Percentiles rank a stretch among this genome's conserved stretches.
Evolutionary conservation across 2,329 filamentous ascomycete species (phyloP).

Genomic region (Fusarium multiceps): DNA sequence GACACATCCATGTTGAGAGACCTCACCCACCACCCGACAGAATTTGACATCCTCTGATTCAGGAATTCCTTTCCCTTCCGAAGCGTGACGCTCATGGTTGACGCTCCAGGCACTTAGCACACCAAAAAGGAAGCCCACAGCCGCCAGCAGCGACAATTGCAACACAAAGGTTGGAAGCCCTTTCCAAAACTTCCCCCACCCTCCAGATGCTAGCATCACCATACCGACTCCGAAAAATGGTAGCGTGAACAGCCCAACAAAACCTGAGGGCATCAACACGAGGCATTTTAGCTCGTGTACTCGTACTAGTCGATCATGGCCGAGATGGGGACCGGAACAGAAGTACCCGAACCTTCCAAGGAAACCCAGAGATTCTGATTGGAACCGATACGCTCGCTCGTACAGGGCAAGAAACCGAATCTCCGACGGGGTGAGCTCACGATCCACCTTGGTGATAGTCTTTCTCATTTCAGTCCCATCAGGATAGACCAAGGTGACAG

Average conservation of each 20-base stretch:
- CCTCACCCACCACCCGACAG: too few species aligned
- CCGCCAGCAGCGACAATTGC: too few species aligned
- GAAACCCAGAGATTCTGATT: constrained; percentile 11
- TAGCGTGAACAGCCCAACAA: too few species aligned
- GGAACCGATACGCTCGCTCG: background rate
- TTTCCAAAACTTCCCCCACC: too few species aligned
- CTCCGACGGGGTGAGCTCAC: background rate
- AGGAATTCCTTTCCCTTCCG: background rate
- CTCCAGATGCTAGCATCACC: too few species aligned
- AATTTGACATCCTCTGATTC: too few species aligned
- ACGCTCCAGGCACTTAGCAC: accelerated
- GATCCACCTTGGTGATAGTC: background rate
- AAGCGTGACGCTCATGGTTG: background rate
- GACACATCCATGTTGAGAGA: background rate
- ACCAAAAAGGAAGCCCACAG: too few species aligned
- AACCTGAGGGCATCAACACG: too few species aligned
- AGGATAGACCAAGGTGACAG: background rate
- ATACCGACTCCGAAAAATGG: too few species aligned
- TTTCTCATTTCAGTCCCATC: background rate
- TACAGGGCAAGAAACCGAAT: background rate
- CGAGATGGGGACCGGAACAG: background rate
- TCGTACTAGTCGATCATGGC: background rate
- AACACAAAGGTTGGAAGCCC: too few species aligned
- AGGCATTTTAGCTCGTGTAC: too few species aligned
- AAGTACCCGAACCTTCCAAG: constrained; percentile 14